Evolutionary conservation across 306 rosid species (phyloP).

Genomic region (Lathyrus oleraceus): DNA sequence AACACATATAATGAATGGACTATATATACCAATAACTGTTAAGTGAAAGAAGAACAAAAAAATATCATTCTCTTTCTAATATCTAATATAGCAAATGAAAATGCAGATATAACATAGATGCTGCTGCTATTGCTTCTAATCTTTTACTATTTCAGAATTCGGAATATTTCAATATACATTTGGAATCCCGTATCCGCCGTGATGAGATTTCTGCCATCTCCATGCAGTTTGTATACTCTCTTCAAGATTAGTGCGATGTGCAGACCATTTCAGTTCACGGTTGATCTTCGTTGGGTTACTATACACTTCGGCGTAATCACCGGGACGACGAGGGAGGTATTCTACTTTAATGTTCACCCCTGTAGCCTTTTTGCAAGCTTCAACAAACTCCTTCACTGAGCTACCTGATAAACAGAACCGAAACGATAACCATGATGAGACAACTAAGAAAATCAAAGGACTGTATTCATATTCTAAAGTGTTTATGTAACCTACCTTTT

Average conservation of each 20-base stretch:
- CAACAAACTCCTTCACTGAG: constrained; percentile 90
- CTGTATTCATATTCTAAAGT: neutral
- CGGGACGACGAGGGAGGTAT: constrained; percentile 81
- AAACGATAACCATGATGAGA: constrained; percentile 17
- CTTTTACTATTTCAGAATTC: constrained; percentile 39
- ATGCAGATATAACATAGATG: constrained; percentile 35
- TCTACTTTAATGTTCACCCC: constrained; percentile 77
- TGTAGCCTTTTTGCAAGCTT: constrained; percentile 90
- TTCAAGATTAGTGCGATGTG: constrained; percentile 59
- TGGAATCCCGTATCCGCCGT: constrained; percentile 63
- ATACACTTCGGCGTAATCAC: constrained; percentile 88
- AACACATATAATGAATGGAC: constrained; percentile 61
- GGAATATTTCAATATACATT: constrained; percentile 44
- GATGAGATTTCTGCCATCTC: constrained; percentile 93
- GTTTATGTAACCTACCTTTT: constrained; percentile 57
- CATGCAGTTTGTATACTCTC: constrained; percentile 77
- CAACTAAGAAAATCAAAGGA: neutral
- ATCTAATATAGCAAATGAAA: constrained; percentile 31
- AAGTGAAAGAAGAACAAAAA: too few species aligned
- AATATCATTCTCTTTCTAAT: too few species aligned
- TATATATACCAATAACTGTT: constrained; percentile 30
- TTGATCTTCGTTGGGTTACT: constrained; percentile 80
- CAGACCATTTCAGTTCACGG: constrained; percentile 78
- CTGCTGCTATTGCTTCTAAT: constrained; percentile 30
- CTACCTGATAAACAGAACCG: constrained; percentile 59